Evolutionary conservation across 2,329 filamentous ascomycete genomes (phyloP), one percentile per base, ranked within the genome.

Genomic region (Colletotrichum zoysiae): DNA sequence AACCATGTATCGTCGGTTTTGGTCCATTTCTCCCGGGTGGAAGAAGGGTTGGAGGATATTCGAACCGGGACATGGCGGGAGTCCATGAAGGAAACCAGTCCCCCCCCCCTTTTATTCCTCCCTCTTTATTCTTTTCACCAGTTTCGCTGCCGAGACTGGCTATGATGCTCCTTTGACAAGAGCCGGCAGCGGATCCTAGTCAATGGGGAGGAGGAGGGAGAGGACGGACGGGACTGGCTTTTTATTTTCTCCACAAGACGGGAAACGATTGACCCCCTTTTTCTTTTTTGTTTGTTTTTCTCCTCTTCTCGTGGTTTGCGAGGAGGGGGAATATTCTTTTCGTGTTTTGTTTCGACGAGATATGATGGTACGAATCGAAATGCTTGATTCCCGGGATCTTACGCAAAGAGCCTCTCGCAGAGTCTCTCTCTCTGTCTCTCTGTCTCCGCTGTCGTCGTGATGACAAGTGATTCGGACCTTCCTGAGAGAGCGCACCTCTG

Each of bases 331-430:
- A 5, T 71, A 59, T 58, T 70, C 67, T 62, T 60, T 42, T 5
- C 18, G 16, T 40, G 42, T 20, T 14, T 46, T 23, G 9, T 30
- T 59, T 46, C 44, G n/a, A 56, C 59, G 51, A 40, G 57, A 63
- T 67, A 42, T 33, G 51, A 33, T 14, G 53, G 38, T 40, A 62
- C 46, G 60, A 62, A 59, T 51, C 58, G 55, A 71, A 63, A 35
- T 71, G 42, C 50, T 63, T 57, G 55, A 68, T 58, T 68, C 58
- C 68, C 68, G 68, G 65, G 51, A 65, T n/a, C 18, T 12, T 12
- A n/a, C 5, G 11, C 18, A 5, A 42, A 38, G 38, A 40, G 38
- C 1, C 1, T 42, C 4, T 42, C 18, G 18, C 42, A 44, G 18
- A 20, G 4, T 7, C 1, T 20, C 3, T 11, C 2, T 40, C 14